These are phyloP conservation scores for Colletotrichum agaves DNA, from an alignment of 2,329 filamentous ascomycete species.

Conservation along the genomic window DNA sequence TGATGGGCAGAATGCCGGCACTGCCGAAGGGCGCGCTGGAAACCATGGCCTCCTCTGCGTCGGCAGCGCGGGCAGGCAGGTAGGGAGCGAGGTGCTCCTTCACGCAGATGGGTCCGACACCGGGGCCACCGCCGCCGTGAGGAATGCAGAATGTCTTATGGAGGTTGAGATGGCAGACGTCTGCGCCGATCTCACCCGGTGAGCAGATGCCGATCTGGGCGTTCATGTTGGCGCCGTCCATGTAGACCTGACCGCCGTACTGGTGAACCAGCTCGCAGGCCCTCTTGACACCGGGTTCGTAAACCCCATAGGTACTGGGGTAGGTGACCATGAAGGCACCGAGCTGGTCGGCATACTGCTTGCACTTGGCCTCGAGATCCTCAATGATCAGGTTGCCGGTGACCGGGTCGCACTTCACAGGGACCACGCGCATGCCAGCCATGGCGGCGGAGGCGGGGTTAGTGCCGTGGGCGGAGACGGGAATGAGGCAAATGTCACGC, in stretches of 20 bases:
- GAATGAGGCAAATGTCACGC: slow-evolving; percentile 93
- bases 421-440: slow-evolving; percentile 94
- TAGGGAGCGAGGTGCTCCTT: slow-evolving; percentile 81
- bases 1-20: slow-evolving; percentile 92
- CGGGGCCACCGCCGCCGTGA: slow-evolving; percentile 92
- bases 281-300: slow-evolving; percentile 88
- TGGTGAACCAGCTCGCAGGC: slow-evolving; percentile 88
- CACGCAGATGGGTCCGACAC: slow-evolving; percentile 93
- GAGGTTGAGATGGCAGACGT: slow-evolving; percentile 96
- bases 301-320: slow-evolving; percentile 93
- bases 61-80: slow-evolving; percentile 68
- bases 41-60: slow-evolving; percentile 65
- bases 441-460: slow-evolving; percentile 96
- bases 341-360: slow-evolving; percentile 86
- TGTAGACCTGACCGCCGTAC: slow-evolving; percentile 93
- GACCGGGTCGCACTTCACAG: slow-evolving; percentile 87
- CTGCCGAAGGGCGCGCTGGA: slow-evolving; percentile 88
- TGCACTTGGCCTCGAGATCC: slow-evolving; percentile 88
- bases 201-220: slow-evolving; percentile 96
- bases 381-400: slow-evolving; percentile 91
- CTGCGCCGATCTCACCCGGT: slow-evolving; percentile 92
- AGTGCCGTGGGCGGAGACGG: slow-evolving; percentile 93
- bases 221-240: slow-evolving; percentile 99
- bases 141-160: slow-evolving; percentile 99
- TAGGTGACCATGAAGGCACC: slow-evolving; percentile 98